Conservation (phyloP, 2,329 filamentous ascomycete species). For the Pyrenophora seminiperda region DNA sequence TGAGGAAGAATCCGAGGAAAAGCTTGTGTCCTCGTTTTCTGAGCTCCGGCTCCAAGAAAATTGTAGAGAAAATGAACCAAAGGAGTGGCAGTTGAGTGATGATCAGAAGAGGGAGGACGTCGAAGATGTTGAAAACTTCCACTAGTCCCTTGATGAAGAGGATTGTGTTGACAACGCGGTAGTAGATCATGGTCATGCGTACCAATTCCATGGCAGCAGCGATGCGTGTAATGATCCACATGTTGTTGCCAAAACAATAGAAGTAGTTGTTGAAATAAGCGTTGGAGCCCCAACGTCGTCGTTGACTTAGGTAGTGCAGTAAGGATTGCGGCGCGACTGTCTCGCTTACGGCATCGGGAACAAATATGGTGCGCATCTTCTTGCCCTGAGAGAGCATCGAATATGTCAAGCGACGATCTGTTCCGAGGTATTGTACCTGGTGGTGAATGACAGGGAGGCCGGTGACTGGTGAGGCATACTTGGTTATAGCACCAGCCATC, state of each 20-base stretch:
- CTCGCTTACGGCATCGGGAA: slow-evolving; percentile 1
- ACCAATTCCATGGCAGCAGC: slow-evolving; percentile 1
- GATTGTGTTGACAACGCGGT: slow-evolving; percentile 1
- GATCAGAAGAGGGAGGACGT: neutral
- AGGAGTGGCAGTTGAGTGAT: slow-evolving; percentile 1
- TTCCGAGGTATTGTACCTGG: slow-evolving; percentile 4
- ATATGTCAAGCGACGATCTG: slow-evolving; percentile 2
- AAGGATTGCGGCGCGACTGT: neutral
- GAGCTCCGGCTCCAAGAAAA: slow-evolving; percentile 1
- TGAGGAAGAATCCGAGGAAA: neutral
- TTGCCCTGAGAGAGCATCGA: slow-evolving; percentile 3
- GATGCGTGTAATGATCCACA: slow-evolving; percentile 2
- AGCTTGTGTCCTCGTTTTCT: slow-evolving; percentile 1
- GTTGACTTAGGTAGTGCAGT: slow-evolving; percentile 2
- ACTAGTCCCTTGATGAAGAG: slow-evolving; percentile 3
- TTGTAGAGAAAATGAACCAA: slow-evolving; percentile 3
- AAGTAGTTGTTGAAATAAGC: slow-evolving; percentile 5
- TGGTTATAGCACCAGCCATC: slow-evolving; percentile 1
- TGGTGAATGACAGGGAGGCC: neutral
- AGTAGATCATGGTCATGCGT: slow-evolving; percentile 1
- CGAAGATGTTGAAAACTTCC: neutral
- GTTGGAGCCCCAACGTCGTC: slow-evolving; percentile 3
- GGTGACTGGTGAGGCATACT: slow-evolving; percentile 1
- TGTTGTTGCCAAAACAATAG: slow-evolving; percentile 2
- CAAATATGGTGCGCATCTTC: slow-evolving; percentile 2